These are phyloP conservation scores for Cryptomeria japonica DNA, from an alignment of 75 land plant genomes.

Conservation along the genomic window DNA sequence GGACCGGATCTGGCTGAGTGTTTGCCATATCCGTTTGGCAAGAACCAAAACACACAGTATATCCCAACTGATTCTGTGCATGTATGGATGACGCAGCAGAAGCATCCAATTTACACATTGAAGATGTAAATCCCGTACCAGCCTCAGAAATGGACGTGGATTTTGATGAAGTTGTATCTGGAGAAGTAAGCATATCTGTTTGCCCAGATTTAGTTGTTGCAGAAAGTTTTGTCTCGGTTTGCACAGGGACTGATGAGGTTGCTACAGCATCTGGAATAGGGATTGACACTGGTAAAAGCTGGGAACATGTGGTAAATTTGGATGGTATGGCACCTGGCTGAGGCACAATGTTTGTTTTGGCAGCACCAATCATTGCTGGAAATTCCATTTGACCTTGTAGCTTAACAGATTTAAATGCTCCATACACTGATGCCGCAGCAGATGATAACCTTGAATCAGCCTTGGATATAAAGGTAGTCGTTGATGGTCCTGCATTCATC, in stretches of 20 bases:
- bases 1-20: neutral
- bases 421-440: neutral
- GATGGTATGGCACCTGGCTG: neutral
- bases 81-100: neutral
- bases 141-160: constrained; percentile 1
- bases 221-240: neutral
- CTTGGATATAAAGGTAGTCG: neutral
- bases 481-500: neutral
- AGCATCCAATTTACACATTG: neutral
- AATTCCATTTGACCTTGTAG: neutral
- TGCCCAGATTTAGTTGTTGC: neutral
- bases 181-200: neutral
- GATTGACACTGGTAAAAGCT: neutral
- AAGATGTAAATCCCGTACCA: neutral
- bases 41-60: neutral
- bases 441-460: neutral
- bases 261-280: neutral
- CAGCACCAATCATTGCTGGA: neutral
- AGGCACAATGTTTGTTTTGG: neutral
- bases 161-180: neutral
- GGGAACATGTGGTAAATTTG: neutral
- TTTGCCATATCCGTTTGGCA: neutral
- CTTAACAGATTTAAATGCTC: neutral
- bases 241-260: neutral
- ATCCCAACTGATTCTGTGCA: neutral